phyloP scores from a whole-genome alignment of 1,139 yeast genomes.

The Eremothecium coryli region DNA sequence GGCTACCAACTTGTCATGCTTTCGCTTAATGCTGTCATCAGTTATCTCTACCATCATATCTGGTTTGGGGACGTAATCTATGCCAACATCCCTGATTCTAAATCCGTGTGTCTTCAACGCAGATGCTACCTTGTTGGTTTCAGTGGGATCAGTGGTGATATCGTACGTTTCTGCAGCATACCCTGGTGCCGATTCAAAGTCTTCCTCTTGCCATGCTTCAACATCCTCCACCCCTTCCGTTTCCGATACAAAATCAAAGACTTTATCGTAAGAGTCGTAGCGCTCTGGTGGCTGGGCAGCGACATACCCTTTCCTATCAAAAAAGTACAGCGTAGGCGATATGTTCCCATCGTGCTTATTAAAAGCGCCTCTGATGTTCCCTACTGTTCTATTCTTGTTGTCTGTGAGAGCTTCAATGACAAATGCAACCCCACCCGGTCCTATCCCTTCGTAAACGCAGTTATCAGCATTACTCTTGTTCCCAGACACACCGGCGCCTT shows the following conservation, averaged over 20 bases:
- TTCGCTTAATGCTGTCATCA: constrained; percentile 43
- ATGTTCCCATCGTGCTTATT: constrained; percentile 60
- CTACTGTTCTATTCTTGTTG: constrained; percentile 75
- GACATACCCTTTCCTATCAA: constrained; percentile 68
- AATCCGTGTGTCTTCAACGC: constrained; percentile 46
- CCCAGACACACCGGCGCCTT: constrained; percentile 58
- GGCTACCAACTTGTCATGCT: constrained; percentile 49
- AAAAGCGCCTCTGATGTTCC: constrained; percentile 66
- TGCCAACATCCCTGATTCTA: constrained; percentile 59
- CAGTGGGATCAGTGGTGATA: constrained; percentile 51
- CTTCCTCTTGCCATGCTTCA: constrained; percentile 29
- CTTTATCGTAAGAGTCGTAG: constrained; percentile 44
- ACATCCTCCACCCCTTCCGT: constrained; percentile 77
- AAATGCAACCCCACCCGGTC: constrained; percentile 85
- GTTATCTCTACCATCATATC: constrained; percentile 52
- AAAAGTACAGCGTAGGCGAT: constrained; percentile 71
- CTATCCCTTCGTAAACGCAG: constrained; percentile 78
- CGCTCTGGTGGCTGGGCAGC: constrained; percentile 35
- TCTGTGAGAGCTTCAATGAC: constrained; percentile 82
- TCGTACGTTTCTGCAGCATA: constrained; percentile 38
- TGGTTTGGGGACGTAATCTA: constrained; percentile 54
- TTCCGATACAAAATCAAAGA: constrained; percentile 68
- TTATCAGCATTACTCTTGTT: constrained; percentile 40
- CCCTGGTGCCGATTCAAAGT: constrained; percentile 36
- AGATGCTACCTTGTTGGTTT: constrained; percentile 53